Base-by-base conservation (phyloP, 2,329 filamentous ascomycete genomes). In the Dactylellina leptospora region DNA sequence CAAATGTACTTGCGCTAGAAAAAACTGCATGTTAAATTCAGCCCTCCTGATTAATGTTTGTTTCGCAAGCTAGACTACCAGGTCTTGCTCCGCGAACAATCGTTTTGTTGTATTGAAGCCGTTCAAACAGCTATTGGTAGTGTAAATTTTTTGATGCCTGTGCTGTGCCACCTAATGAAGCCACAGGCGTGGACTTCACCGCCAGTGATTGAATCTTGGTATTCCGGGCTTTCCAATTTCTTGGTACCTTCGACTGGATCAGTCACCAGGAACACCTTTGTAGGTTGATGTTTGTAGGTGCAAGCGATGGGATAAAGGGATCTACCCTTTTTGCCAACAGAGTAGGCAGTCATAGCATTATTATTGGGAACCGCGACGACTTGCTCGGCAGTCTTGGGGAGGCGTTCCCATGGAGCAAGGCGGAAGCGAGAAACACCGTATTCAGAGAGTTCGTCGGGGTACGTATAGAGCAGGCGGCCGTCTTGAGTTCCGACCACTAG, bases 261-360 rank as follows among this genome's bases (percentile, higher is more conserved):
- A 4, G 13, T 25, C 1, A 30, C 60, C 3, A 73, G 30, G 38
- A 73, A 73, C 1, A 73, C 33, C 27, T 73, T 73, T 1, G 59
- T 60, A 1, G 68, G 68, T n/a, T 73, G 68, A 6, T 18, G 59
- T 8, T 45, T 44, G 28, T 73, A 73, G 1, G 59, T 61, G 47
- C 68, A 73, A 2, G 48, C 60, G 10, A 66, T 33, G 3, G 59
- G 59, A 36, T 73, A 73, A 1, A 73, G 54, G 22, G 44, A 42
- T 11, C 25, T 50, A 11, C 44, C 40, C 16, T 64, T 38, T 11
- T 64, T n/a, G 11, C 50, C 55, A 18, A 73, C 20, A 1, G 36
- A 55, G 6, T 44, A 61, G 8, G 61, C 59, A 13, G 55, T 61
- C 68, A 64, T 73, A 20, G 28, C 53, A 20, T 53, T 36, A 9